Base-by-base conservation (phyloP, 2,329 filamentous ascomycete species). In the Microdochium paspali region DNA sequence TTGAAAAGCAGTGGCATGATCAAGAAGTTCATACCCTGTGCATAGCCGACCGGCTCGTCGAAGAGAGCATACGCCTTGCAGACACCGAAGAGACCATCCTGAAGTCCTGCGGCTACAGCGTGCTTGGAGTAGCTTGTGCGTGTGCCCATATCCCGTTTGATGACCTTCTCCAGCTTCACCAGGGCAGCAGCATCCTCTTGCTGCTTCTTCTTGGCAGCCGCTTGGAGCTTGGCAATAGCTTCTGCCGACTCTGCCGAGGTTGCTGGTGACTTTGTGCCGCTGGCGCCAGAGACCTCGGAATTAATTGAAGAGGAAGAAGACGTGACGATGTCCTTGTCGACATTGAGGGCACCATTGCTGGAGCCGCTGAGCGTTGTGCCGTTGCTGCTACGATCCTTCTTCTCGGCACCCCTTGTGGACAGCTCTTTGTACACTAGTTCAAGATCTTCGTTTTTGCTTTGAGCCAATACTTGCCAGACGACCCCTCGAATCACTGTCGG, bases 1-100 rank as follows among this genome's bases (percentile, higher is more conserved):
- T 96, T 97, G 70, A 98, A 96, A 1, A 98, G 73, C 18, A 98
- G 66, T 23, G 94, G 93, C 90, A 97, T 97, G 44, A 90, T 87
- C 50, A 98, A 80, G 60, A 98, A 98, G 62, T 97, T 98, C 87
- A 98, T 96, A 61, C 93, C 93, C 66, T 98, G 93, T 0, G 94
- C 91, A 65, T 98, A 98, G 26, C 93, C 91, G 30, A 98, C 93
- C 7, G 77, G 85, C 59, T 95, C 90, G 59, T 98, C 93, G 57
- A 90, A 97, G 25, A 98, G 73, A 13, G 93, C 93, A 67, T 98
- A 98, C 2, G 93, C 90, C 66, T 97, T 98, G 72, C 93, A 98
- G 30, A 98, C 81, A 31, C 90, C 90, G 66, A 95, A 97, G 10
- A 98, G 76, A 9, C 88, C 87, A 58, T 97, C 93, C 65, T 97